These are phyloP conservation scores for Psilocybe sp. DNA, from an alignment of 768 basidiomycete species.

Conservation along the genomic window DNA sequence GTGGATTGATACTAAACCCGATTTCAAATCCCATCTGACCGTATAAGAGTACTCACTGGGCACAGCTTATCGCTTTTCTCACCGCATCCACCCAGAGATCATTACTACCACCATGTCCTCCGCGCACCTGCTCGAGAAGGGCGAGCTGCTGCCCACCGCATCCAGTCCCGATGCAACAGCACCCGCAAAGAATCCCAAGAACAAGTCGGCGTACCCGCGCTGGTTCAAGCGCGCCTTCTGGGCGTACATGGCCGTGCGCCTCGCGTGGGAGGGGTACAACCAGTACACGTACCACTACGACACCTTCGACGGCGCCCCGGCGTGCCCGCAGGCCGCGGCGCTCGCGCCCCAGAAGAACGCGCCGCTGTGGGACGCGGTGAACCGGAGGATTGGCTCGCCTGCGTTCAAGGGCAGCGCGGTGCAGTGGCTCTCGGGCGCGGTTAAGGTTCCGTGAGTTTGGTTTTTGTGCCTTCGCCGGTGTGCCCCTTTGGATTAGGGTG, in stretches of 20 bases:
- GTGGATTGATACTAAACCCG: too few species aligned
- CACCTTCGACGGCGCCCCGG: not conserved
- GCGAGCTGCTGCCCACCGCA: slow-evolving; percentile 36
- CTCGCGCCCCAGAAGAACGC: slow-evolving; percentile 38
- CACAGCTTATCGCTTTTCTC: not conserved
- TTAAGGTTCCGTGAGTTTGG: slow-evolving; percentile 38
- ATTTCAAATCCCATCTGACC: too few species aligned
- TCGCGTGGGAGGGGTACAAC: not conserved
- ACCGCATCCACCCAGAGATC: not conserved
- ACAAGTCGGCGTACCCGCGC: not conserved
- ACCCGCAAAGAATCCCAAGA: not conserved
- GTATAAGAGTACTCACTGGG: too few species aligned
- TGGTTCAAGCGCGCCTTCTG: slow-evolving; percentile 2
- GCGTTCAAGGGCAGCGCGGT: slow-evolving; percentile 39
- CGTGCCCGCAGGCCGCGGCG: slow-evolving; percentile 35
- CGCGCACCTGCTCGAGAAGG: slow-evolving; percentile 23
- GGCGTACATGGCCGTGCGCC: not conserved
- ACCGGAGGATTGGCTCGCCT: slow-evolving; percentile 27
- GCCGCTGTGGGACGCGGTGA: slow-evolving; percentile 32
- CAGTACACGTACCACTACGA: too few species aligned
- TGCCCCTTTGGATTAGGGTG: not conserved
- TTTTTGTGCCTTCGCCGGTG: not conserved
- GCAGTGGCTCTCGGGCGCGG: slow-evolving; percentile 47
- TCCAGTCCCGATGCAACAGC: not conserved
- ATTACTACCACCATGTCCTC: slow-evolving; percentile 1